Evolutionary conservation across 169 alveolate species (phyloP), one percentile per base, ranked within the genome.

Genomic region (Cryptosporidium sp.): DNA sequence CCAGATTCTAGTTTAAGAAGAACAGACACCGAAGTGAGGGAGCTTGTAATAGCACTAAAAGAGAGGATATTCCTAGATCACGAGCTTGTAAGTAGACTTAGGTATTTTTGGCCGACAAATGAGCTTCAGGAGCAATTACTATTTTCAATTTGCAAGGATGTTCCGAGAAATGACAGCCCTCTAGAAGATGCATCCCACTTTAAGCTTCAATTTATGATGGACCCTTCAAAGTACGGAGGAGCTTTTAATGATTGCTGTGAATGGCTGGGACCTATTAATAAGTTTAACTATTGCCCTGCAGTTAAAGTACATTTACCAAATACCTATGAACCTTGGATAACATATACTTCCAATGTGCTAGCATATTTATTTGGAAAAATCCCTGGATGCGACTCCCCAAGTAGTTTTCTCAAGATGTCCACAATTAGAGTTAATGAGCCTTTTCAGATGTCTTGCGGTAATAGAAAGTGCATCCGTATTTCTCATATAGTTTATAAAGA

Each of bases 251-350:
- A 80, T 14, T 80, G 89, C 29, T 80, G 89, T 18, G 89, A 60
- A 14, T 80, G 89, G 89, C 52, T 80, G 26, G 89, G 89, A 1
- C 89, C 89, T 10, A 80, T 80, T 26, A 80, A 80, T 62, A 80
- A 80, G 70, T 67, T 44, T 37, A 80, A 80, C 60, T 80, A 80
- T 16, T 80, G 89, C 80, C 89, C 89, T 2, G 89, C 62, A 39
- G 45, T 80, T 6, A 80, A 80, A 37, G 75, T 80, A 7, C 89
- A 80, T 39, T 45, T 80, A 29, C 89, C 89, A 12, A 65, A 45
- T 65, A 80, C 89, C n/a, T 80, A 80, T 65, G 89, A 80, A 23
- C 89, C 89, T 80, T 80, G 89, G 89, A 65, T 80, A 61, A 80
- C 89, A 21, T 80, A 80, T 62, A 62, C 89, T 3, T 60, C 75